Evolutionary conservation across 345 rosid species (phyloP).

Genomic region (Populus alba): DNA sequence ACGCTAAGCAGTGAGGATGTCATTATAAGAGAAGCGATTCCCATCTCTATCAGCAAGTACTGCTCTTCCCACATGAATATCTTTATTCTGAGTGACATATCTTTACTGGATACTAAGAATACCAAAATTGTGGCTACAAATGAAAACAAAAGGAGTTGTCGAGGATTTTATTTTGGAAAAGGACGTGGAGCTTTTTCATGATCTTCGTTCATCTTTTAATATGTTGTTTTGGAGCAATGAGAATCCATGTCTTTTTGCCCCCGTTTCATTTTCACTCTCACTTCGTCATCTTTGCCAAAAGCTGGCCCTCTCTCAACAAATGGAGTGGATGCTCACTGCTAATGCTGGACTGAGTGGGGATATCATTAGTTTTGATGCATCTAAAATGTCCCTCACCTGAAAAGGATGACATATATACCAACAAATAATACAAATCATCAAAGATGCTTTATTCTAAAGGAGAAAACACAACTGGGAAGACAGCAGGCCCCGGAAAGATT

Average conservation of each 20-base stretch:
- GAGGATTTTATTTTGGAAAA: slow-evolving; percentile 6
- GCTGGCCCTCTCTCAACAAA: not conserved
- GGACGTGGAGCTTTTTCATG: slow-evolving; percentile 8
- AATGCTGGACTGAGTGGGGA: slow-evolving; percentile 28
- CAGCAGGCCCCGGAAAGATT: slow-evolving; percentile 6
- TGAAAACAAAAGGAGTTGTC: not conserved
- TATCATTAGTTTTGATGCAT: slow-evolving; percentile 22
- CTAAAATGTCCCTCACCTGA: slow-evolving; percentile 13
- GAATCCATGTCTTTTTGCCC: slow-evolving; percentile 23
- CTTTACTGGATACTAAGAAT: slow-evolving; percentile 5
- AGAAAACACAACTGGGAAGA: not conserved
- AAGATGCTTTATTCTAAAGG: slow-evolving; percentile 4
- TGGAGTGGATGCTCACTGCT: not conserved
- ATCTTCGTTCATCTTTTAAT: not conserved
- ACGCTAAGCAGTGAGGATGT: not conserved
- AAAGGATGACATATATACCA: slow-evolving; percentile 3
- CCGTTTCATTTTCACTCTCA: slow-evolving; percentile 4
- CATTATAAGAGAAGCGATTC: not conserved
- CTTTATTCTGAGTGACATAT: slow-evolving; percentile 4
- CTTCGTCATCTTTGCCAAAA: slow-evolving; percentile 9
- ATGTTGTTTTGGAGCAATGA: not conserved
- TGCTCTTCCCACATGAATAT: not conserved
- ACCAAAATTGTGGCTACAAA: slow-evolving; percentile 9
- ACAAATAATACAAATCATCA: slow-evolving; percentile 13
- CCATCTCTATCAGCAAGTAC: not conserved